Evolutionary conservation across 257 asterid species (phyloP).

Genomic region (Asclepias syriaca): DNA sequence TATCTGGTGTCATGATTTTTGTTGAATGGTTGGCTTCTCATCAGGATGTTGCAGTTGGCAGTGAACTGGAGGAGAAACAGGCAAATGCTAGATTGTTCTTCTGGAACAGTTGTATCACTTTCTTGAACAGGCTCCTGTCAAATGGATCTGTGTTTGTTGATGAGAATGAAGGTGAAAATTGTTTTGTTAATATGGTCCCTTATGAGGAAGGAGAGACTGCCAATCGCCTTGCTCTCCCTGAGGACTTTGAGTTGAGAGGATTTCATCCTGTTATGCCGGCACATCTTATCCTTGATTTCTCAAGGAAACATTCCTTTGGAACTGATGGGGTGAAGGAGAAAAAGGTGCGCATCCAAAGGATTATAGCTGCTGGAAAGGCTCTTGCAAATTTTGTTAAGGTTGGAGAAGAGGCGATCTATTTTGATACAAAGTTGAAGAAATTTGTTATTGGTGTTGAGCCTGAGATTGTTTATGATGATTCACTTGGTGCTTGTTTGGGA

Average conservation of each 20-base stretch:
- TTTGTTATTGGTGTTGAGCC: conserved; percentile 70
- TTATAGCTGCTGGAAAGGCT: conserved; percentile 91
- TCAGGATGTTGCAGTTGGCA: conserved; percentile 67
- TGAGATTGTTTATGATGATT: conserved; percentile 45
- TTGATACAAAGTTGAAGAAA: conserved; percentile 50
- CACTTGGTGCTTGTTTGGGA: conserved; percentile 29
- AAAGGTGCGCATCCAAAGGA: conserved; percentile 62
- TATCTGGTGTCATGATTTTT: conserved; percentile 88
- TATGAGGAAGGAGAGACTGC: conserved; percentile 80
- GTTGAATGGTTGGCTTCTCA: conserved; percentile 91
- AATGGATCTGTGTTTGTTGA: conserved; percentile 42
- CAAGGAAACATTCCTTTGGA: conserved; percentile 65
- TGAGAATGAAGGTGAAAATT: conserved; percentile 73
- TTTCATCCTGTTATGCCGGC: conserved; percentile 84
- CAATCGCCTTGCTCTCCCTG: conserved; percentile 78
- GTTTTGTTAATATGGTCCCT: conserved; percentile 78
- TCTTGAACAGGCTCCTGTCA: conserved; percentile 68
- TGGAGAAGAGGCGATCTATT: conserved; percentile 64
- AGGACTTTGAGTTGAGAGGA: conserved; percentile 92
- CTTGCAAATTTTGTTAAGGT: conserved; percentile 56
- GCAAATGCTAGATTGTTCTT: conserved; percentile 55
- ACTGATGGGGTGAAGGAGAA: conserved; percentile 59
- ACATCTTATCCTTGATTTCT: conserved; percentile 79
- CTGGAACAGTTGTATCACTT: conserved; percentile 63
- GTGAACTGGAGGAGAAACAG: conserved; percentile 76